Percentiles rank a stretch among this genome's conserved stretches.
Conservation (phyloP, 805 yeast species). For the Scheffersomyces lignosus region DNA sequence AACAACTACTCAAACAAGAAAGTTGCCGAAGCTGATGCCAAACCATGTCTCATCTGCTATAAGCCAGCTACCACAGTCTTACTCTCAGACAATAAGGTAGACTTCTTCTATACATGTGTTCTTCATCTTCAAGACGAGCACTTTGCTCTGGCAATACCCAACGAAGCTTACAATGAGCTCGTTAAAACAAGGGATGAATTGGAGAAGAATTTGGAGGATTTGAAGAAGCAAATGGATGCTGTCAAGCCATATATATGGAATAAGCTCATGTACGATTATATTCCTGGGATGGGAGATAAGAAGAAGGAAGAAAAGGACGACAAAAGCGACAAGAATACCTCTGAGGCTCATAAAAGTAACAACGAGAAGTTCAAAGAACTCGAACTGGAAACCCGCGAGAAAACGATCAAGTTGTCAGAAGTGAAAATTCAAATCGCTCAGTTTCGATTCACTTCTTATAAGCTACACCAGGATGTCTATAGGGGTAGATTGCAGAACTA, state of each 20-base stretch:
- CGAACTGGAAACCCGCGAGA: conserved; percentile 14
- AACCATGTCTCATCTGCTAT: conserved; percentile 52
- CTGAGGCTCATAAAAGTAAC: conserved; percentile 8
- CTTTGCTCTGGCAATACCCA: conserved; percentile 43
- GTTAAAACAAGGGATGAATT: conserved; percentile 19
- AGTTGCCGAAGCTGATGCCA: conserved; percentile 43
- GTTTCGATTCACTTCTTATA: conserved; percentile 37
- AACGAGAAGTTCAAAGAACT: conserved; percentile 9
- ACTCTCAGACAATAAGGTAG: conserved; percentile 45
- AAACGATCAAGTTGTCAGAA: conserved; percentile 14
- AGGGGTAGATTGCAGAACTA: conserved; percentile 37
- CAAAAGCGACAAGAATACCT: conserved; percentile 21
- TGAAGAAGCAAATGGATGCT: conserved; percentile 23
- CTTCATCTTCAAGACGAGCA: conserved; percentile 47
- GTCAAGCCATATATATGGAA: conserved; percentile 38
- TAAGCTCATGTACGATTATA: conserved; percentile 16
- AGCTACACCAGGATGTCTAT: conserved; percentile 42
- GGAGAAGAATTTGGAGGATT: conserved; percentile 16
- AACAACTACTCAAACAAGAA: conserved; percentile 44
- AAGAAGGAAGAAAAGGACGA: conserved; percentile 12
- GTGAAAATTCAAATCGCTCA: conserved; percentile 20
- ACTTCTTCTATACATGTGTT: conserved; percentile 54
- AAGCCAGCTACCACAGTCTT: conserved; percentile 49
- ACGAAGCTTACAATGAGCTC: conserved; percentile 33
- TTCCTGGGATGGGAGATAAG: conserved; percentile 14